Evolutionary conservation across 2,329 filamentous ascomycete genomes (phyloP).

Genomic region (Nannizzia gypsea): DNA sequence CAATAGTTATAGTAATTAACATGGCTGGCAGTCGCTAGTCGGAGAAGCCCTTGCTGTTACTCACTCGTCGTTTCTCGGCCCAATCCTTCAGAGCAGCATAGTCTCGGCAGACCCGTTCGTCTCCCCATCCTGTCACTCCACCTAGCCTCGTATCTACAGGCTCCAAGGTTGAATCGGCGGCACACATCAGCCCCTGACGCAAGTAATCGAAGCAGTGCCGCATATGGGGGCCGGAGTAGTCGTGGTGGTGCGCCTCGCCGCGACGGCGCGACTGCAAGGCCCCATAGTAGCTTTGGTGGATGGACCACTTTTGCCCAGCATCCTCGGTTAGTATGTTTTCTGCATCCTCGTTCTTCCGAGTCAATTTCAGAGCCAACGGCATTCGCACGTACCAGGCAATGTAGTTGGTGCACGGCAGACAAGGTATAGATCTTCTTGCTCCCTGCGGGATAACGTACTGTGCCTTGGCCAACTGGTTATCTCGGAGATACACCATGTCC

Average conservation of each 20-base stretch:
- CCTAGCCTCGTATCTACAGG: not conserved
- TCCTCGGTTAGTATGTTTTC: too few species aligned
- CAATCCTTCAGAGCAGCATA: not conserved
- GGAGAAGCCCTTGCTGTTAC: not conserved
- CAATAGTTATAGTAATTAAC: too few species aligned
- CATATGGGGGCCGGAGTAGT: not conserved
- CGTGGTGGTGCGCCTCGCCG: not conserved
- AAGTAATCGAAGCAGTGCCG: conserved; percentile 5
- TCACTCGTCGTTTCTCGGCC: not conserved
- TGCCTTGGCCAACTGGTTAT: not conserved
- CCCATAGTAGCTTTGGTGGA: not conserved
- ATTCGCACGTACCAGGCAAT: not conserved
- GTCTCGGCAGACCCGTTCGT: not conserved
- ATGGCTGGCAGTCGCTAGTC: not conserved
- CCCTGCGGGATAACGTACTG: not conserved
- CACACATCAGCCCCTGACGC: conserved; percentile 2
- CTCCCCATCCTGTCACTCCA: not conserved
- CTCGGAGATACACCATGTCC: not conserved
- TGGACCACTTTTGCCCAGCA: not conserved
- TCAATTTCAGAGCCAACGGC: too few species aligned
- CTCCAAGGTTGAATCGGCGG: conserved; percentile 2
- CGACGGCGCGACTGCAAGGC: not conserved
- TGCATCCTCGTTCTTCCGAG: too few species aligned
- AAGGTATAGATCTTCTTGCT: not conserved
- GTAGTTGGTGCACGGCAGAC: not conserved